Conservation (phyloP, 2,329 filamentous ascomycete species). For the Aspergillus sp. region DNA sequence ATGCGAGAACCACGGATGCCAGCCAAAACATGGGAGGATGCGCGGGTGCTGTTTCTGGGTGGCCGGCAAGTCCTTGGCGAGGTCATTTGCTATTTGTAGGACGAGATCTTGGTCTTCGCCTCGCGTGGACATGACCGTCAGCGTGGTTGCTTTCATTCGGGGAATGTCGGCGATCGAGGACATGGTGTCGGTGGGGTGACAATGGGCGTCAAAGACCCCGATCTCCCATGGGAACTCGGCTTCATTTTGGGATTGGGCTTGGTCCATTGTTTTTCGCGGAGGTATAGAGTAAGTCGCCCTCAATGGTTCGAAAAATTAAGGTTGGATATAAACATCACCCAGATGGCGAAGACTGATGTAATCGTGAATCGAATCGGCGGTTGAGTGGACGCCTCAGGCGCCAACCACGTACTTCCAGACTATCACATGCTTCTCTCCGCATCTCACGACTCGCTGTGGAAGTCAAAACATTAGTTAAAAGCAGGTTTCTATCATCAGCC, state of each 20-base stretch:
- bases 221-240: constrained; percentile 63
- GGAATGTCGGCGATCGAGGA: constrained; percentile 58
- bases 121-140: constrained; percentile 68
- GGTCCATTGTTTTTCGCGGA: constrained; percentile 5
- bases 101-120: constrained; percentile 66
- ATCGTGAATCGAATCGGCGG: background rate
- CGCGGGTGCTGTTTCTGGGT: constrained; percentile 29
- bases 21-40: constrained; percentile 66
- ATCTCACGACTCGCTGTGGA: background rate
- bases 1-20: constrained; percentile 72
- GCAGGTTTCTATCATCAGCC: background rate
- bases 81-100: constrained; percentile 49
- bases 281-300: background rate
- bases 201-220: constrained; percentile 68
- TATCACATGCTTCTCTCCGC: constrained; percentile 18
- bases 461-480: background rate
- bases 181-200: constrained; percentile 69
- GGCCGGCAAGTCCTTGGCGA: constrained; percentile 39
- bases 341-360: constrained; percentile 3
- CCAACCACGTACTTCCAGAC: background rate
- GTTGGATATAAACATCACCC: background rate
- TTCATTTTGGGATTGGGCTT: constrained; percentile 20
- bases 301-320: background rate
- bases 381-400: constrained; percentile 8
- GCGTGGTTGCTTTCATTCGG: constrained; percentile 60